Conservation (phyloP, 352 stramenopile species). For the Aphanomyces cochlioides region DNA sequence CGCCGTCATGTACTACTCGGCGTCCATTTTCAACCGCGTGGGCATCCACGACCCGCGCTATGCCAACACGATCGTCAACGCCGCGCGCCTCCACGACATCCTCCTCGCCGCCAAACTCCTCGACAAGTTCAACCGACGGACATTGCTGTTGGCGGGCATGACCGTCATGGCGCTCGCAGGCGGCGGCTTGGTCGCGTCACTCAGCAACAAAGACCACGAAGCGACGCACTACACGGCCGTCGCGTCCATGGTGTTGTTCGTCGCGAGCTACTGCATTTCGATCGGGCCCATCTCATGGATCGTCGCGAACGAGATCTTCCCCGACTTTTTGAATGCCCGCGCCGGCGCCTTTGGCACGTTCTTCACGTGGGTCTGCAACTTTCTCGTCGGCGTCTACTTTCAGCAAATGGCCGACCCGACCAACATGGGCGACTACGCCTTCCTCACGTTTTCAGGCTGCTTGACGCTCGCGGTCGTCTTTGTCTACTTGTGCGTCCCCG, state of each 20-base stretch:
- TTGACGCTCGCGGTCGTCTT: conserved; percentile 40
- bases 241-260: conserved; percentile 24
- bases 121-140: conserved; percentile 38
- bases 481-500: conserved; percentile 37
- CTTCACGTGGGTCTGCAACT: conserved; percentile 39
- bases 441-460: conserved; percentile 40
- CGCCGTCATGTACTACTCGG: conserved; percentile 71
- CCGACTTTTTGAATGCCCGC: conserved; percentile 23
- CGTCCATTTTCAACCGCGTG: conserved; percentile 51
- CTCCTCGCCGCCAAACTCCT: conserved; percentile 43
- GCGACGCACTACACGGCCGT: conserved; percentile 5
- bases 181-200: conserved; percentile 36
- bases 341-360: conserved; percentile 22
- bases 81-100: conserved; percentile 55
- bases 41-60: conserved; percentile 54
- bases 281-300: conserved; percentile 32
- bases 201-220: conserved; percentile 28
- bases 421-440: conserved; percentile 35
- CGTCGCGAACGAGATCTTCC: conserved; percentile 24
- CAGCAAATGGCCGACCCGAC: conserved; percentile 38
- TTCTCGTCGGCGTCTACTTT: conserved; percentile 48
- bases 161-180: conserved; percentile 8
- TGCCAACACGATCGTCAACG: conserved; percentile 51
- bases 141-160: conserved; percentile 31
- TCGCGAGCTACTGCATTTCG: conserved; percentile 34